Evolutionary conservation across 306 rosid genomes (phyloP).

Genomic region (Cicer chorassanicum): DNA sequence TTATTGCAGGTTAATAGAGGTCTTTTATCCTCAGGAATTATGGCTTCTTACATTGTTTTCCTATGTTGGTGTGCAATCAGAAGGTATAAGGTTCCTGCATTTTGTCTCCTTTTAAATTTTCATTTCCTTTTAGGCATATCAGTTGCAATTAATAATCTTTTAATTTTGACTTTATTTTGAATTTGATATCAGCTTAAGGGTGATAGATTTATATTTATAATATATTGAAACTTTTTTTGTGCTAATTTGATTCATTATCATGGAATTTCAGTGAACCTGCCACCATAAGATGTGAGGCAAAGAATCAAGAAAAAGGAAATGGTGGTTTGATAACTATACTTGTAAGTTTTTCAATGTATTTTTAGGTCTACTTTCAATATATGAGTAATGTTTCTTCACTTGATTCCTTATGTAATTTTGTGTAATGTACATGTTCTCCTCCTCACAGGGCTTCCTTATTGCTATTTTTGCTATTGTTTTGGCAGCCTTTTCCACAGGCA

Average conservation of each 20-base stretch:
- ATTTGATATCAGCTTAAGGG: neutral
- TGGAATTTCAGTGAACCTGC: constrained; percentile 75
- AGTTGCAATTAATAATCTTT: neutral
- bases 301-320: constrained; percentile 49
- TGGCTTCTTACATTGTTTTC: constrained; percentile 86
- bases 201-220: neutral
- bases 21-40: constrained; percentile 85
- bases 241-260: neutral
- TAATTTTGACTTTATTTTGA: neutral
- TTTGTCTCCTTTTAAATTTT: neutral
- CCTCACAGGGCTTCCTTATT: constrained; percentile 69
- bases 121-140: neutral
- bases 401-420: constrained; percentile 3
- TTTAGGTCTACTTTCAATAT: neutral
- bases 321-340: constrained; percentile 68
- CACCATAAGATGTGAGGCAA: constrained; percentile 56
- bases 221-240: neutral
- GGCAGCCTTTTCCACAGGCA: constrained; percentile 92
- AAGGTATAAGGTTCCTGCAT: constrained; percentile 55
- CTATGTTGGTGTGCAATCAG: constrained; percentile 89
- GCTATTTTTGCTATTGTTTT: constrained; percentile 79
- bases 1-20: constrained; percentile 80
- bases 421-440: constrained; percentile 32
- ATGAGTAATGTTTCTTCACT: neutral
- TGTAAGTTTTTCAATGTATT: constrained; percentile 55